Base-by-base conservation (phyloP, 768 basidiomycete species). In the Tephrocybe sp. region DNA sequence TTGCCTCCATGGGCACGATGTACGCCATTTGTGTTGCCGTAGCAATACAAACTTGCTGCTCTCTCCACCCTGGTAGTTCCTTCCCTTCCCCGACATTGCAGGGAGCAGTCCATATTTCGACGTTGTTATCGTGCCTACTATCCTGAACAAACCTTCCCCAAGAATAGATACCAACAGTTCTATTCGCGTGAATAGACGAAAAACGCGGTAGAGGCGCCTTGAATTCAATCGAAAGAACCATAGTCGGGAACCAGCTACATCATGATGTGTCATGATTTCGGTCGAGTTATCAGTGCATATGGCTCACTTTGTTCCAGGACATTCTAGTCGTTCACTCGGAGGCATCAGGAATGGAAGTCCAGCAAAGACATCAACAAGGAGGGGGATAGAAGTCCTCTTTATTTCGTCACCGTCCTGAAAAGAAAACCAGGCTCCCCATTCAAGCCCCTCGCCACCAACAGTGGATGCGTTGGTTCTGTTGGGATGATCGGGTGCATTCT, bases 31-130 rank as follows among this genome's bases (percentile, higher is more conserved):
- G 84, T 11, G 77, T 82, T 10, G 81, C 75, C 19, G 77, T 71
- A 13, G 78, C 83, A 23, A 87, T 66, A 56, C 85, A 87, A n/a
- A 79, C 68, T 57, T 85, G 84, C 44, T 76, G 64, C 40, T 82
- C 82, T 55, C 80, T 75, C 85, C 85, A 87, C 10, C 75, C 75
- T 3, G 71, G 62, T 7, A 35, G 31, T 26, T 70, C 62, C 4
- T 61, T 43, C 0, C 78, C 79, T 48, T 75, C 73, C 2, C 77
- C 80, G 34, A 82, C 68, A 48, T 80, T 70, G 38, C 71, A 68
- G 1, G 85, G 85, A 9, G 84, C 81, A 5, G 81, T 80, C 85
- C 85, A 87, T 11, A 85, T 68, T 58, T 86, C 86, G 3, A 79
- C 75, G 55, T 78, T 78, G 3, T 64, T 58, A 41, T 85, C 82